Base-by-base conservation (phyloP, 2,329 filamentous ascomycete genomes). In the Penicillium sp. region DNA sequence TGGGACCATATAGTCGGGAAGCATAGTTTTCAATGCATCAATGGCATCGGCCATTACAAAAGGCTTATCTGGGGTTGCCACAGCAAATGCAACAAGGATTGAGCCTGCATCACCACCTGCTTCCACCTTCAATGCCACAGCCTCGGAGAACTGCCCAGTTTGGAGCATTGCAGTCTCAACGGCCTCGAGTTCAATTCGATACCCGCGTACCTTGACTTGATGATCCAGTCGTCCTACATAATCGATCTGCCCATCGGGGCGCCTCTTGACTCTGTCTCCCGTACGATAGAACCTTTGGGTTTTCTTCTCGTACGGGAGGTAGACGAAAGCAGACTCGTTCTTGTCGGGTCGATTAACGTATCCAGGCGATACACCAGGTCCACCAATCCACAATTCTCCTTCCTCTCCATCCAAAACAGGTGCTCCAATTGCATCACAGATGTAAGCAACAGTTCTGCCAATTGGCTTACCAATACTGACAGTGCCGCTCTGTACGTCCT, bases 171-270 rank as follows among this genome's bases (percentile, higher is more conserved):
- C 86, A 37, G 79, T 86, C 70, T 96, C 91, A 61, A 96, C 93
- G 58, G 96, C 92, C 56, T 86, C 87, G 42, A 96, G 84, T 75
- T 96, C 92, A 62, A 96, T 92, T 49, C 92, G 83, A 79, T 95
- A 96, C 1, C 92, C 91, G 45, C 92, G 86, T 60, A 96, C 90
- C 79, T 96, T 96, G 77, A 96, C 88, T 70, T 96, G 91, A 58
- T 86, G 81, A 66, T 96, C 91, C 22, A 84, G 84, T 49, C 92
- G 82, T 11, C 92, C 92, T 4, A 88, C 85, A 66, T 84, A 88
- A 61, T 87, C 85, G 4, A 89, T 85, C 58, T 86, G 84, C 15
- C 88, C 89, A 33, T 64, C 12, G 6, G 31, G 14, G 15, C 79
- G 1, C 90, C 90, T 1, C 95, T 75, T 14, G 15, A 69, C 27